phyloP scores from a whole-genome alignment of 805 yeast species.

The Ogataea populi-albae region DNA sequence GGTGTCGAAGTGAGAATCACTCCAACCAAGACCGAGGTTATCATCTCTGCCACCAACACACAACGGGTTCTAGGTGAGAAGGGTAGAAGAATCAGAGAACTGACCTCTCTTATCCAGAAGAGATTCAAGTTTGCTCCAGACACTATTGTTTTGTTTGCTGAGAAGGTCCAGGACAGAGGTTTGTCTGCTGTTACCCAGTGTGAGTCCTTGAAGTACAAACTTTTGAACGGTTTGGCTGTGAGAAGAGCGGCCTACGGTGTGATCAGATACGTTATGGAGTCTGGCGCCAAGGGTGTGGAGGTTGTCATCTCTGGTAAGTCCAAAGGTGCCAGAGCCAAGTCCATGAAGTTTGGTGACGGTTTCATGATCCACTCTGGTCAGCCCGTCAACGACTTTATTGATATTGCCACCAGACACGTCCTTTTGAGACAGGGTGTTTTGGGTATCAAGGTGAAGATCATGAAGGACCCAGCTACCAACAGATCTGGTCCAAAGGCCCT shows the following conservation, averaged over 20 bases:
- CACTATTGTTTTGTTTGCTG: constrained; percentile 92
- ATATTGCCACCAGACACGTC: constrained; percentile 98
- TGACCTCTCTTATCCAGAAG: constrained; percentile 95
- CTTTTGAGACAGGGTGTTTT: constrained; percentile 99
- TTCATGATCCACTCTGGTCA: constrained; percentile 99
- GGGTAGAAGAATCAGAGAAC: constrained; percentile 99
- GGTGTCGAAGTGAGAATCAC: constrained; percentile 99
- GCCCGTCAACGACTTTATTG: constrained; percentile 98
- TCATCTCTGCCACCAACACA: constrained; percentile 98
- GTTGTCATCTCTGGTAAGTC: constrained; percentile 99
- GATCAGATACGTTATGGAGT: constrained; percentile 99
- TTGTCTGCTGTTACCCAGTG: constrained; percentile 99
- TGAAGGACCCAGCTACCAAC: constrained; percentile 95
- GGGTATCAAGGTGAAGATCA: constrained; percentile 99
- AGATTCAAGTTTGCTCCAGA: constrained; percentile 97
- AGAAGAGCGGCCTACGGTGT: constrained; percentile 99
- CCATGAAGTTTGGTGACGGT: constrained; percentile 99
- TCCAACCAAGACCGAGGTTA: constrained; percentile 96
- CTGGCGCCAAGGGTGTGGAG: constrained; percentile 99
- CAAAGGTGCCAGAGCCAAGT: constrained; percentile 99
- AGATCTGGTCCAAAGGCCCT: constrained; percentile 83
- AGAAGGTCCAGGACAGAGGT: constrained; percentile 99
- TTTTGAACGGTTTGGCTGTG: constrained; percentile 97
- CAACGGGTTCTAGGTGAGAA: constrained; percentile 98
- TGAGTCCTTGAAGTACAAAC: constrained; percentile 97